phyloP scores from a whole-genome alignment of 2,329 filamentous ascomycete species.

The Fusarium redolens region DNA sequence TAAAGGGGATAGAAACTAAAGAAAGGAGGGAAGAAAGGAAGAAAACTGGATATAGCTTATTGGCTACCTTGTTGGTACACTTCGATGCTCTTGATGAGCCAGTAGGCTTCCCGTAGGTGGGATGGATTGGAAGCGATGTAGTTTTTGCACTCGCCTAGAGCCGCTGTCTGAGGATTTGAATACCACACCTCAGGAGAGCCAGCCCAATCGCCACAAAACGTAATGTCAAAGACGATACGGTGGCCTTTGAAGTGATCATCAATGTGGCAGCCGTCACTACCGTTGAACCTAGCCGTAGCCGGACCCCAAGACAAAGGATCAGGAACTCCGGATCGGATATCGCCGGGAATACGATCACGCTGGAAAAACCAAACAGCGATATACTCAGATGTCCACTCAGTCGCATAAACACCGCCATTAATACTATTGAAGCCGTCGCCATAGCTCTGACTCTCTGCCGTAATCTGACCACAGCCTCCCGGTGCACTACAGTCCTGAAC shows the following conservation, averaged over 20 bases:
- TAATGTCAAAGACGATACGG: conserved; percentile 83
- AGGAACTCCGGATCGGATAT: conserved; percentile 70
- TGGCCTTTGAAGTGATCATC: conserved; percentile 75
- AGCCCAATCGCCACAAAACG: conserved; percentile 58
- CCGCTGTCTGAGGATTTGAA: conserved; percentile 65
- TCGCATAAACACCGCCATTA: conserved; percentile 77
- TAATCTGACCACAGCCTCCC: too few species aligned
- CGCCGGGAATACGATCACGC: conserved; percentile 69
- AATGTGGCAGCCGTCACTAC: conserved; percentile 76
- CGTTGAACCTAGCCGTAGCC: conserved; percentile 75
- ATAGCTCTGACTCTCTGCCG: conserved; percentile 62
- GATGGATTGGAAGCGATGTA: conserved; percentile 78
- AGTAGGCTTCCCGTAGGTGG: conserved; percentile 79
- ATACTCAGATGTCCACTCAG: conserved; percentile 77
- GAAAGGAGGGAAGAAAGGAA: too few species aligned
- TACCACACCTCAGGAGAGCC: conserved; percentile 70
- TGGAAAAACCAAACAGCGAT: conserved; percentile 89
- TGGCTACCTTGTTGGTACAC: conserved; percentile 58
- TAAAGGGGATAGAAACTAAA: too few species aligned
- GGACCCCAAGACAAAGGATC: conserved; percentile 74
- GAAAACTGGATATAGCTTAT: too few species aligned
- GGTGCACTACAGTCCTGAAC: too few species aligned
- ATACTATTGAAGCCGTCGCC: conserved; percentile 77
- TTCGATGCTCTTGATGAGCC: conserved; percentile 78
- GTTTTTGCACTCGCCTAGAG: conserved; percentile 74